These are phyloP conservation scores for Spizellomyces punctatus DNA, from an alignment of 192 early-diverging fungal species.

Conservation along the genomic window DNA sequence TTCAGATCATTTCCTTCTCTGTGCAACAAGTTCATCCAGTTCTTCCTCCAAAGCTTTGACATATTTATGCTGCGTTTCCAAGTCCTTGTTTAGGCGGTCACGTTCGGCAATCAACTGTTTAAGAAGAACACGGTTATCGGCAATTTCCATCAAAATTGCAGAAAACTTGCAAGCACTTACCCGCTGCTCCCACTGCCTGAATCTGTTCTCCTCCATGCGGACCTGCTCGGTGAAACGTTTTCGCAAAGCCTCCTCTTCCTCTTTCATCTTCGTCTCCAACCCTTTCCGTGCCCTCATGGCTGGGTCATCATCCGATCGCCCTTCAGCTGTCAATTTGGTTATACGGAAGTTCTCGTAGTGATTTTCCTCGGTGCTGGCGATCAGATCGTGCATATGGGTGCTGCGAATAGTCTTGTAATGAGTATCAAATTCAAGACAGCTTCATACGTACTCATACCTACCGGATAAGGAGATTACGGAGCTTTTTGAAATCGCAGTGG, in stretches of 20 bases:
- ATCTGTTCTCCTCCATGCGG: constrained; percentile 93
- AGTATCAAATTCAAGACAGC: neutral
- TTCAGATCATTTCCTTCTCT: constrained; percentile 28
- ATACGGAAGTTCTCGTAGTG: constrained; percentile 96
- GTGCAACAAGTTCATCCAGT: constrained; percentile 55
- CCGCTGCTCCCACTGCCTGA: constrained; percentile 97
- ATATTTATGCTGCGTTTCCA: constrained; percentile 84
- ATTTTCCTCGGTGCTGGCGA: constrained; percentile 87
- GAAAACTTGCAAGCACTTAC: constrained; percentile 8
- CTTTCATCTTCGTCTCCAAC: constrained; percentile 93
- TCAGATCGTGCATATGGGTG: constrained; percentile 96
- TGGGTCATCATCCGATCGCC: constrained; percentile 65
- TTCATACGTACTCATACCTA: constrained; percentile 10
- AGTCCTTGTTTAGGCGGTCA: constrained; percentile 97
- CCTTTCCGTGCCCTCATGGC: constrained; percentile 72
- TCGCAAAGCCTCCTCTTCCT: constrained; percentile 94
- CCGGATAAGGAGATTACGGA: constrained; percentile 93
- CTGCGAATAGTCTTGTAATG: constrained; percentile 4
- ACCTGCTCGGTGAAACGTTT: constrained; percentile 98
- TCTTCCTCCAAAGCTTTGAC: constrained; percentile 95
- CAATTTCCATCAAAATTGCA: neutral
- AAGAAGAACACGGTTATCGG: constrained; percentile 8
- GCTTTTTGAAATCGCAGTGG: constrained; percentile 98
- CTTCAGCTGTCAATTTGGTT: constrained; percentile 78
- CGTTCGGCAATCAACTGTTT: constrained; percentile 89